Evolutionary conservation across 169 alveolate genomes (phyloP).

Genomic region (Cryptosporidium bovis): DNA sequence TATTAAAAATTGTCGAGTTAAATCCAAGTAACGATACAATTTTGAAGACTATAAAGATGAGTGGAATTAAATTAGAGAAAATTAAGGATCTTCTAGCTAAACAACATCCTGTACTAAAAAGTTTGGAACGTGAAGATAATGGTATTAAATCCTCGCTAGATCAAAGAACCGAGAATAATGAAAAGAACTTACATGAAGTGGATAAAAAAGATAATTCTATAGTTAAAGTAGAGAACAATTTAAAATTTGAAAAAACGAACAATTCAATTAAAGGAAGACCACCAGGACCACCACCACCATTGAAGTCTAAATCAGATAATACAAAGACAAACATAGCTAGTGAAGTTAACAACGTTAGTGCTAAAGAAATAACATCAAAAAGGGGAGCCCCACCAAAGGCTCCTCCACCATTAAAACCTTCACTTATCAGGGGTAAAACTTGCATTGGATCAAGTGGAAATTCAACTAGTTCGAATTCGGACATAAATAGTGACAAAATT

Average conservation of each 20-base stretch:
- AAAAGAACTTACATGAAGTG: too few species aligned
- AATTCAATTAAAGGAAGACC: slow-evolving; percentile 24
- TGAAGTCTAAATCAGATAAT: slow-evolving; percentile 29
- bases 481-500: not conserved
- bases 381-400: slow-evolving; percentile 55
- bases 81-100: slow-evolving; percentile 27
- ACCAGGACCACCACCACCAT: slow-evolving; percentile 73
- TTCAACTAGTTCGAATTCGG: not conserved
- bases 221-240: not conserved
- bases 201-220: not conserved
- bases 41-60: slow-evolving; percentile 31
- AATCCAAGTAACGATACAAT: slow-evolving; percentile 54
- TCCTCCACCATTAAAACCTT: slow-evolving; percentile 43
- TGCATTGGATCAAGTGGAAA: slow-evolving; percentile 7
- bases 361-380: slow-evolving; percentile 19
- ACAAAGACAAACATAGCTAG: not conserved
- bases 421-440: slow-evolving; percentile 6
- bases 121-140: not conserved
- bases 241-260: not conserved
- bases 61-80: slow-evolving; percentile 20
- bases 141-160: not conserved
- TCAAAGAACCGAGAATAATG: too few species aligned
- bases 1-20: slow-evolving; percentile 46
- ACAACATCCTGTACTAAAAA: slow-evolving; percentile 58
- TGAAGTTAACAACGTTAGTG: not conserved